Evolutionary conservation across 257 asterid genomes (phyloP), one percentile per base, ranked within the genome.

Genomic region (Prunella vulgaris): DNA sequence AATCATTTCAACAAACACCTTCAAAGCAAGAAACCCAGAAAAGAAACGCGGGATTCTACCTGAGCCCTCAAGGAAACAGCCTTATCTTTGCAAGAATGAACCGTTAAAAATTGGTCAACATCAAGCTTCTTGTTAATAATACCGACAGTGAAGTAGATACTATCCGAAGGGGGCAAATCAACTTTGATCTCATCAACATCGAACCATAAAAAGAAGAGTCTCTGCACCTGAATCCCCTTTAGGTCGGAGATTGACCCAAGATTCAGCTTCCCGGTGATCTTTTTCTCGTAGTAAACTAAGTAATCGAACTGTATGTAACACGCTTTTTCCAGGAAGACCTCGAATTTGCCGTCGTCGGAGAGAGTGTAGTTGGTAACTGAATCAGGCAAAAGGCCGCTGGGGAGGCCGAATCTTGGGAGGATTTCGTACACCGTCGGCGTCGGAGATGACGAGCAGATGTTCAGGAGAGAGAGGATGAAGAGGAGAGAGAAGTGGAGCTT

Each of bases 231-330:
- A 71, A 91, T 89, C 37, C 97, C 99, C 73, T 93, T 74, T 60
- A 93, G 67, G 15, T 86, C 59, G 38, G 74, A 60, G 57, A 93
- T 91, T 0, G 96, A 87, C 6, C 99, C 99, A 18, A 89, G 25
- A 12, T 72, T 64, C 10, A 93, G 77, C 82, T 84, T 84, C 68
- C 99, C 99, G 10, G 91, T 79, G 25, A 93, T 91, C 78, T 76
- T 83, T 48, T 86, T 75, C 5, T 86, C 90, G 77, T 93, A 93
- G 69, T 90, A 93, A 40, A 93, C 91, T 73, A 67, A n/a, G 81
- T 91, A 93, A 57, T 87, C 96, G 76, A 93, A 91, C 76, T 89
- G 69, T 17, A 91, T 77, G 82, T 91, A 93, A 48, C 99, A 93
- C 3, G 91, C 68, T 51, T 85, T 82, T 30, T 79, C 53, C n/a